Conservation (phyloP, 306 rosid species). For the Calophaca sinica region DNA sequence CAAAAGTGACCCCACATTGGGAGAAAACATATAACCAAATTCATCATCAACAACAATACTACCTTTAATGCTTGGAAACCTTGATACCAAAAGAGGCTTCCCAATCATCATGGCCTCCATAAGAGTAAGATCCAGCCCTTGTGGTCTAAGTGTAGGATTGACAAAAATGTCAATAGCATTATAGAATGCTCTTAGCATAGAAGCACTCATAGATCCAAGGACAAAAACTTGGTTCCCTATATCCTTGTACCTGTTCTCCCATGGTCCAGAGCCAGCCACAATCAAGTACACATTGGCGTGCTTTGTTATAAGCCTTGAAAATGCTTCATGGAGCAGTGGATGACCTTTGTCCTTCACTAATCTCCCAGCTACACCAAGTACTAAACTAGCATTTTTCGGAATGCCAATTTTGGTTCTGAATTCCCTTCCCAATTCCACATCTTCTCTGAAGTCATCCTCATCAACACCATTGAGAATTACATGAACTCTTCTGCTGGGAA, state of each 20-base stretch:
- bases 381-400: slow-evolving; percentile 72
- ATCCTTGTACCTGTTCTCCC: slow-evolving; percentile 79
- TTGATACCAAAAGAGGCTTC: slow-evolving; percentile 84
- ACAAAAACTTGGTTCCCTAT: slow-evolving; percentile 76
- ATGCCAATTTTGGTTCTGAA: slow-evolving; percentile 68
- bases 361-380: slow-evolving; percentile 94
- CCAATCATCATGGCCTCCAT: slow-evolving; percentile 98
- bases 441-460: slow-evolving; percentile 65
- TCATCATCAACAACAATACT: slow-evolving; percentile 80
- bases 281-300: slow-evolving; percentile 66
- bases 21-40: slow-evolving; percentile 86
- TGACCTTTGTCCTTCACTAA: slow-evolving; percentile 95
- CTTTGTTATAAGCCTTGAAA: slow-evolving; percentile 59
- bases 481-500: slow-evolving; percentile 79
- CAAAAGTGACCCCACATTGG: slow-evolving; percentile 76
- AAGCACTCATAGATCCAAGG: slow-evolving; percentile 83
- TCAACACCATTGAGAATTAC: slow-evolving; percentile 91
- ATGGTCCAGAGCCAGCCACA: slow-evolving; percentile 95
- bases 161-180: slow-evolving; percentile 84
- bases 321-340: slow-evolving; percentile 87
- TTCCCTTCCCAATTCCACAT: slow-evolving; percentile 56
- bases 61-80: slow-evolving; percentile 92
- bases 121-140: slow-evolving; percentile 90
- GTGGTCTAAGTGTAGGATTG: slow-evolving; percentile 91
- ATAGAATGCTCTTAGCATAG: slow-evolving; percentile 71